Evolutionary conservation across 768 basidiomycete species (phyloP), one percentile per base, ranked within the genome.

Genomic region (Rhizopogon vulgaris): DNA sequence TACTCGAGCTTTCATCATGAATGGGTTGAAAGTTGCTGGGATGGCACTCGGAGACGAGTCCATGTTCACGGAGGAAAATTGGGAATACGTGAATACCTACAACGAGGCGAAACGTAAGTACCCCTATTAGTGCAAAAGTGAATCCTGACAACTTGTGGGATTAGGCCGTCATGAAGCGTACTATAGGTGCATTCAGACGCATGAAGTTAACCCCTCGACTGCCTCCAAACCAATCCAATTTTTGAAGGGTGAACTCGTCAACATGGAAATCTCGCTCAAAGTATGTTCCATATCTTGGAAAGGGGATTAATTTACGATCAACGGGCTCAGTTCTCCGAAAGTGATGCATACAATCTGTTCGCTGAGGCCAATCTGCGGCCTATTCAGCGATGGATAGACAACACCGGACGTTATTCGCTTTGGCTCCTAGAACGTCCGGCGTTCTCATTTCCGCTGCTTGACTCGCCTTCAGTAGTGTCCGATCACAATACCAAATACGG

Each of bases 401-500:
- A 74, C 46, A 72, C 77, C 27, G 71, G 77, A 22, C 78, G 77
- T 42, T 95, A 94, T 66, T 87, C 89, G 1, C 72, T 98, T 27
- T 97, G 91, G 89, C 78, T 98, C 8, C 77, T 98, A 39, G 93
- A 97, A 67, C 83, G 92, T 12, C 90, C 94, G 1, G 70, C 80
- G 0, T 90, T 96, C 70, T 64, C 69, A 30, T 94, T 97, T 73
- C 84, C 85, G 32, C 70, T 83, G 1, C 67, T 87, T 0, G 64
- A 70, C 7, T 68, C 76, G 1, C 75, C 78, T 5, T 55, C 60
- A 43, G 58, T 55, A 40, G 54, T 52, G 17, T 56, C 61, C 6
- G 59, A 63, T 12, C 32, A 60, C 40, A 30, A 42, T 24, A 12
- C 17, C 8, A 68, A 58, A 55, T 88, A 87, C 58, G 80, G 83